Conservation (phyloP, 1,284 basidiomycete genomes). For the Laetiporus sulphureus region DNA sequence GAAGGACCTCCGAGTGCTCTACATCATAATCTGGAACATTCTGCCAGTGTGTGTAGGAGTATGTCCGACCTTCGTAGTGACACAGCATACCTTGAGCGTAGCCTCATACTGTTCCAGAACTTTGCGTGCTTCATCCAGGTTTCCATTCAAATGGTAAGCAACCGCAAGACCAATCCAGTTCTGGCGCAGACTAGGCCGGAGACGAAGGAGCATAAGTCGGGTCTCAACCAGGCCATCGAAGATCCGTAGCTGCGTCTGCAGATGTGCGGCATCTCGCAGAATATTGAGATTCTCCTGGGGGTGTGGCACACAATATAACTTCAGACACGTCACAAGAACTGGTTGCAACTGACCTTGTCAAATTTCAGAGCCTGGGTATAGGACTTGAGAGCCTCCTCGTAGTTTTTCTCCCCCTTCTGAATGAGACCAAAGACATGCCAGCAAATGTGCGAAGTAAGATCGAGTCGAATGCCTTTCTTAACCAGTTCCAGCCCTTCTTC, state of each 20-base stretch:
- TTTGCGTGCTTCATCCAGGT: constrained; percentile 65
- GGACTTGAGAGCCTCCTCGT: constrained; percentile 84
- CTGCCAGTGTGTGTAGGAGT: constrained; percentile 30
- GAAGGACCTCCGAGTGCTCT: constrained; percentile 81
- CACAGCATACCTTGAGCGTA: constrained; percentile 46
- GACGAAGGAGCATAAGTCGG: constrained; percentile 72
- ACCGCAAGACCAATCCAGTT: constrained; percentile 92
- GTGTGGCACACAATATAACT: neutral
- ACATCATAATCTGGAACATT: constrained; percentile 72
- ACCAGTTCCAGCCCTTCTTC: constrained; percentile 84
- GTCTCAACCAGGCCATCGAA: constrained; percentile 81
- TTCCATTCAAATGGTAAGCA: constrained; percentile 82
- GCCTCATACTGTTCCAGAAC: constrained; percentile 67
- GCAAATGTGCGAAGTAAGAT: constrained; percentile 91
- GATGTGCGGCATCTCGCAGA: constrained; percentile 83
- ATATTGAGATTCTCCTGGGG: constrained; percentile 91
- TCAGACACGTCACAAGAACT: neutral
- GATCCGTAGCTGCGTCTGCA: constrained; percentile 87
- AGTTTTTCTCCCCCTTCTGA: constrained; percentile 88
- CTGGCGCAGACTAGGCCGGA: constrained; percentile 80
- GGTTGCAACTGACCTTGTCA: constrained; percentile 67
- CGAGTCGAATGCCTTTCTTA: constrained; percentile 82
- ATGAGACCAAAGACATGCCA: constrained; percentile 98
- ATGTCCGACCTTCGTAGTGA: neutral
- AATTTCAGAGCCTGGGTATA: constrained; percentile 79